phyloP scores from a whole-genome alignment of 306 rosid genomes.

The Inga leiocalycina region DNA sequence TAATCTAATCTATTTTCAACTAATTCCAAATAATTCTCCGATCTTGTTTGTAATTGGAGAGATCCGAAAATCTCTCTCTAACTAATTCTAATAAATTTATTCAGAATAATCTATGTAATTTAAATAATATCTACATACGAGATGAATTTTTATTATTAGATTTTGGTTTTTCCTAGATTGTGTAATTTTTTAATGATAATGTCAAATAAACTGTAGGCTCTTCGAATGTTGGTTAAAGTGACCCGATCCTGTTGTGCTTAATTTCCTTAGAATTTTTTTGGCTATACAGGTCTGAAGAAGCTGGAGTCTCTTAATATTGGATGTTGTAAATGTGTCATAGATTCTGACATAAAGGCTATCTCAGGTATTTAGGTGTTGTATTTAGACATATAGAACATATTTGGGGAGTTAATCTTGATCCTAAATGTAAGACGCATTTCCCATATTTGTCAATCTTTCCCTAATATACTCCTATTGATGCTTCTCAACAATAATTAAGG shows the following conservation, averaged over 20 bases:
- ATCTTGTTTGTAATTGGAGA: no score
- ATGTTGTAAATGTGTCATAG: constrained; percentile 63
- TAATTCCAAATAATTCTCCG: no score
- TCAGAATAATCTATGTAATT: no score
- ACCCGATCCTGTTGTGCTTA: constrained; percentile 15
- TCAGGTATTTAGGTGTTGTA: constrained; percentile 48
- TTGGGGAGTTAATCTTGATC: no score
- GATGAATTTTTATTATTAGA: neutral
- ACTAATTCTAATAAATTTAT: no score
- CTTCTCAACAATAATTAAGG: no score
- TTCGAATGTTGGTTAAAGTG: constrained; percentile 19
- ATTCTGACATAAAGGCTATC: constrained; percentile 63
- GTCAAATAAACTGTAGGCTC: constrained; percentile 12
- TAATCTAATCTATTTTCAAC: no score
- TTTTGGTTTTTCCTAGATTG: neutral
- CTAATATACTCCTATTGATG: no score
- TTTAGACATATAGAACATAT: no score
- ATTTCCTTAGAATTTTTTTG: neutral
- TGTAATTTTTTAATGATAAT: neutral
- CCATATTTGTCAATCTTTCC: no score
- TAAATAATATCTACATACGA: neutral
- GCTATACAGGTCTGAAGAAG: constrained; percentile 56
- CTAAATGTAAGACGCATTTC: no score
- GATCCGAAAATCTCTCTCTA: no score
- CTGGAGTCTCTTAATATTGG: constrained; percentile 62